Evolutionary conservation across 179 eudicot species (phyloP), one percentile per base, ranked within the genome.

Genomic region (Beta corolliflora): DNA sequence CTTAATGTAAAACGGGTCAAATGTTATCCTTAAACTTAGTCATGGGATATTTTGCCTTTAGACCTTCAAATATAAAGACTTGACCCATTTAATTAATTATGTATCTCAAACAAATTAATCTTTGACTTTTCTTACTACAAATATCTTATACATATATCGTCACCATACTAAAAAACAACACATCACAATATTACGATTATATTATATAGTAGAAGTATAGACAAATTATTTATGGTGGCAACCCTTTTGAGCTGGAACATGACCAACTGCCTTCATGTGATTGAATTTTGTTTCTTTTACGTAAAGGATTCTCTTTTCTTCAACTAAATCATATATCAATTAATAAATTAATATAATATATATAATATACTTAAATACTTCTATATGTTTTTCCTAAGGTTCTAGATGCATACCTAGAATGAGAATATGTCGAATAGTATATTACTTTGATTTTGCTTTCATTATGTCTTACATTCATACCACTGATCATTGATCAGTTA

Each of bases 181-280:
- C 12, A 46, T 25, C 31, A 71, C 19, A 48, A 46, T 46, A 70
- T 55, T 44, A 71, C 21, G 16, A 10, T 1, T 14, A 11, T 63
- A 9, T 2, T 23, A 63, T 9, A 21, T 45, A 36, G 41, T 36
- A 36, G 41, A 36, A 36, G 41, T 36, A 3, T 36, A 36, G 3
- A 36, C 41, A 36, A 36, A 29, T 3, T 1, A n/a, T 13, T 7
- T n/a, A 21, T 25, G 5, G 16, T 44, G 59, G 71, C 55, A 77
- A 71, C 64, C 85, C 64, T 77, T 83, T 83, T 58, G 71, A 84
- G 86, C 72, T 84, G 81, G 77, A 6, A 9, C 64, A 69, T 36
- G 41, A 36, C 63, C 59, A 80, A 70, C 61, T 68, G 18, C 15
- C 23, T 36, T 31, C 79, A 64, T 5, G 2, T 14, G n/a, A 59